phyloP scores from a whole-genome alignment of 192 early-diverging fungal species.

The Mycoemilia scoparia region DNA sequence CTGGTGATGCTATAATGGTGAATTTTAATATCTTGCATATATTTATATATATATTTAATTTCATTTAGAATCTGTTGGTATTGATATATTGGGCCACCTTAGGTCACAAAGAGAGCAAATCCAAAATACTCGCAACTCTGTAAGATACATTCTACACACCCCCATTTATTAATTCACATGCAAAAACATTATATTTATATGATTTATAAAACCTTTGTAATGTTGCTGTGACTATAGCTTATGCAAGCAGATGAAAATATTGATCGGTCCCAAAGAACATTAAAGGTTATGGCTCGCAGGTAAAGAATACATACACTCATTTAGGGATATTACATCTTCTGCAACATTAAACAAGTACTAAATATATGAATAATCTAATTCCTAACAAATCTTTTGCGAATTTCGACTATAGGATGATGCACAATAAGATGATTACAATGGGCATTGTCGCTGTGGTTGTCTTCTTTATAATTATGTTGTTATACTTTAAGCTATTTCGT shows the following conservation, averaged over 20 bases:
- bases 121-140: slow-evolving; percentile 60
- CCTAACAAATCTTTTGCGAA: slow-evolving; percentile 1
- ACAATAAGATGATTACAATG: slow-evolving; percentile 73
- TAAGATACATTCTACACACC: too few species aligned
- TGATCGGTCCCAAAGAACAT: slow-evolving; percentile 40
- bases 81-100: slow-evolving; percentile 62
- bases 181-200: neutral
- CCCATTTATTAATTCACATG: neutral
- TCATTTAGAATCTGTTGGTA: slow-evolving; percentile 75
- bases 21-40: too few species aligned
- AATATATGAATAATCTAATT: slow-evolving; percentile 3
- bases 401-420: slow-evolving; percentile 44
- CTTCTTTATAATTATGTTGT: slow-evolving; percentile 62
- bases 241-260: slow-evolving; percentile 58
- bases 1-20: too few species aligned
- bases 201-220: neutral
- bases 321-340: neutral
- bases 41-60: too few species aligned
- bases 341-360: too few species aligned
- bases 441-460: slow-evolving; percentile 69
- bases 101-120: slow-evolving; percentile 85
- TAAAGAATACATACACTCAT: slow-evolving; percentile 11
- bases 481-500: slow-evolving; percentile 57
- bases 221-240: slow-evolving; percentile 23
- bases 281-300: slow-evolving; percentile 59